Evolutionary conservation across 2,329 filamentous ascomycete species (phyloP), one percentile per base, ranked within the genome.

Genomic region (Tolypocladium album): DNA sequence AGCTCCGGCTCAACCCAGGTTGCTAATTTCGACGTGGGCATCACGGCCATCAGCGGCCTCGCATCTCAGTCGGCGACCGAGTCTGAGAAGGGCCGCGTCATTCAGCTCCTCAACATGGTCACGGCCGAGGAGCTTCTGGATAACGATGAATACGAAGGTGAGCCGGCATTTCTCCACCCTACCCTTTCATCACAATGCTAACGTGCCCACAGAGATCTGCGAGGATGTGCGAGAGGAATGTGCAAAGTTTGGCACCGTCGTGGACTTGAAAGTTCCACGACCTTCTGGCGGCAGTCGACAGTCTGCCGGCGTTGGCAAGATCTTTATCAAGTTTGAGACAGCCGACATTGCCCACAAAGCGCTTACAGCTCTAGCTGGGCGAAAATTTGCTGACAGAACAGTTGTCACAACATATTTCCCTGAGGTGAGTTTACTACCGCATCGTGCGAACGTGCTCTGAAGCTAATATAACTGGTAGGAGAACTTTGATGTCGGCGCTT

Each of bases 61-160:
- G 94, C 94, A 43, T 92, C 93, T 61, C 96, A 94, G 24, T 90
- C 87, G 3, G 88, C 89, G 43, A 82, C 82, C 60, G 89, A 92
- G 62, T 79, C 89, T 40, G 92, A 96, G 66, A 86, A 88, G 62
- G 89, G 89, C 65, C 85, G 90, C 60, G 93, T 99, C 20, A 74
- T 99, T 62, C 93, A 96, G 75, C 79, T 99, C 63, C 84, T 99
- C 70, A 99, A 99, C 78, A 99, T 99, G 94, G 93, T 99, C 42
- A 99, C 94, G 0, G 82, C 92, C 0, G 94, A 99, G 68, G 94
- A 99, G 75, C 79, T 99, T 31, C 86, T 97, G 75, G 92, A 97
- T 70, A 87, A 87, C 58, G 92, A 97, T 42, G 94, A 99, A 69
- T 97, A 97, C 69, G 90, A 97, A 76, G 93, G 93, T 92, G 81